These are phyloP conservation scores for Ascochyta viciae-villosae DNA, from an alignment of 2,329 filamentous ascomycete species.

Conservation along the genomic window DNA sequence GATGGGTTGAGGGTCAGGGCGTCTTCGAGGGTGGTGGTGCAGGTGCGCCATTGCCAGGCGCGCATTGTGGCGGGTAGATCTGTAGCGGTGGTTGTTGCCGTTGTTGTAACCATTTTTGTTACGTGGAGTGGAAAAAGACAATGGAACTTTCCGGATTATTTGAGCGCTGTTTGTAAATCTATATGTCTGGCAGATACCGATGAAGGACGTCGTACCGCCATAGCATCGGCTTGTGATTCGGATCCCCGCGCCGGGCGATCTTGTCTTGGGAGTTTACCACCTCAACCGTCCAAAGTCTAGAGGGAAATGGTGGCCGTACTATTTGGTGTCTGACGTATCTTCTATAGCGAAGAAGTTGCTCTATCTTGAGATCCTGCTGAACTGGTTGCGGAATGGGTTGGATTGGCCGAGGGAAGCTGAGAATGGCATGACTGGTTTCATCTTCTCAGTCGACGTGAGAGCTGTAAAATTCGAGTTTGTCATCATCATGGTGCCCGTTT, in stretches of 20 bases:
- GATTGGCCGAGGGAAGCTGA: too few species aligned
- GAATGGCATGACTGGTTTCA: too few species aligned
- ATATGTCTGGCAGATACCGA: neutral
- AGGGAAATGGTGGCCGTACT: too few species aligned
- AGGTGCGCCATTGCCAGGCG: conserved; percentile 33
- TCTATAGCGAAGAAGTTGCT: too few species aligned
- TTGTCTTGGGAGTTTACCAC: neutral
- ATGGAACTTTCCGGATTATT: neutral
- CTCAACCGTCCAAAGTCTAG: too few species aligned
- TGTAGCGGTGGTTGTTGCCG: neutral
- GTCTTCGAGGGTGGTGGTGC: conserved; percentile 20
- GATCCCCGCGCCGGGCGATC: conserved; percentile 9
- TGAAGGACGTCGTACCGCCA: conserved; percentile 3
- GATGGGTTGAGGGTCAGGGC: conserved; percentile 19
- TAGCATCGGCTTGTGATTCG: conserved; percentile 11
- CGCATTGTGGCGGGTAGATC: conserved; percentile 28
- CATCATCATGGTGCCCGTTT: too few species aligned
- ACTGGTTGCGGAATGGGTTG: too few species aligned
- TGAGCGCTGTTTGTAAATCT: neutral
- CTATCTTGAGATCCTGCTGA: too few species aligned
- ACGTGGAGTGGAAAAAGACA: neutral
- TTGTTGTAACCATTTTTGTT: neutral
- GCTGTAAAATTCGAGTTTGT: too few species aligned
- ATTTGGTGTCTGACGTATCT: neutral
- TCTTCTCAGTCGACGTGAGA: too few species aligned